A percentile compares a stretch with the other conserved stretches of the same genome.
phyloP scores from a whole-genome alignment of 2,329 filamentous ascomycete species.

The Mollisiaceae sp. region DNA sequence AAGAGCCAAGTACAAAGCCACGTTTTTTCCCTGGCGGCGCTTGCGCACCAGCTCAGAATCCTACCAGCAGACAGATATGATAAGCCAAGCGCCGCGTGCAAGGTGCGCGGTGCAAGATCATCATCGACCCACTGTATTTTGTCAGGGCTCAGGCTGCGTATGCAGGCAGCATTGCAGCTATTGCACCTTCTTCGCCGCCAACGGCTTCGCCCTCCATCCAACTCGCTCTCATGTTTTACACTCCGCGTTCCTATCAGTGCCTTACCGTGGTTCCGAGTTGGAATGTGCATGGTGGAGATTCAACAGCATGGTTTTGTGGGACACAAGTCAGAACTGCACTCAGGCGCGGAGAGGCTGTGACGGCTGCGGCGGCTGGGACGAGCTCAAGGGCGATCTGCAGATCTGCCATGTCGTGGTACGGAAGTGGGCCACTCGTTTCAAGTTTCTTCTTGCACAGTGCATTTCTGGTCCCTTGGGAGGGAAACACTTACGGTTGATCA shows the following conservation, averaged over 20 bases:
- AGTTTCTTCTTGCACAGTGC: background rate
- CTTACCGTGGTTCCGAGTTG: constrained; percentile 4
- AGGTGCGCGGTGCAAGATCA: constrained; percentile 3
- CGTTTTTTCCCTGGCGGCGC: constrained; percentile 7
- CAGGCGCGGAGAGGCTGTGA: background rate
- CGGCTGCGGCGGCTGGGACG: background rate
- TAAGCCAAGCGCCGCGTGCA: background rate
- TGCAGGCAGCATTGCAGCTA: too few relatives aligned
- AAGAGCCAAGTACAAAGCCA: constrained; percentile 1
- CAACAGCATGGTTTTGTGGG: background rate
- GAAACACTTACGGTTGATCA: background rate
- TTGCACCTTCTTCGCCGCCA: background rate
- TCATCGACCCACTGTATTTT: constrained; percentile 1
- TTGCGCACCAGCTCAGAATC: background rate
- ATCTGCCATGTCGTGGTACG: background rate
- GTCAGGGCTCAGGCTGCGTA: background rate
- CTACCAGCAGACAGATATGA: background rate
- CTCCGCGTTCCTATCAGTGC: constrained; percentile 1
- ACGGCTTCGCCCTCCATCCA: background rate
- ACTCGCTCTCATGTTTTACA: background rate
- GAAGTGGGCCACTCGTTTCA: constrained; percentile 2
- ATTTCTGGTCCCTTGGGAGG: background rate
- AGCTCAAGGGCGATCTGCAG: background rate
- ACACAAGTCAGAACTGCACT: background rate
- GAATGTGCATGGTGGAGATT: background rate